Evolutionary conservation across 2,329 filamentous ascomycete genomes (phyloP), one percentile per base, ranked within the genome.

Genomic region (Colletotrichum tropicicola): DNA sequence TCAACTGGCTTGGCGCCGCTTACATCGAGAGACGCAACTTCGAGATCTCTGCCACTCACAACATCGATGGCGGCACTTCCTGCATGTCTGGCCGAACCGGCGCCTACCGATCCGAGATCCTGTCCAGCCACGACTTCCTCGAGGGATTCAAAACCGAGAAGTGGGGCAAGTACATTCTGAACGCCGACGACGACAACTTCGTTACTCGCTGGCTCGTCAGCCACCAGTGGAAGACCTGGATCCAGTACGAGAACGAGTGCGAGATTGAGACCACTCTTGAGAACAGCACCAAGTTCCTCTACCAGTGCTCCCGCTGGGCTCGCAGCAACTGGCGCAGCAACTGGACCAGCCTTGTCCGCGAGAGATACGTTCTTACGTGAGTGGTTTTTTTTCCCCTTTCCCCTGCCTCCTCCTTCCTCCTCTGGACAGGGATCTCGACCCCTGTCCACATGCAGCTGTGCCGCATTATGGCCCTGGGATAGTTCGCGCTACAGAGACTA

Each of bases 241-340:
- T 98, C 78, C 95, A 98, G 81, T 97, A 97, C 80, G 91, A 97
- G 77, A 88, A 87, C 49, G 93, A 97, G 75, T 97, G 93, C 72
- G 92, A 97, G 79, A 91, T 98, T 66, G 90, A 96, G 81, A 98
- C 95, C 25, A 98, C 94, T 3, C 85, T 98, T 41, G 95, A 98
- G 78, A 92, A 95, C 76, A 91, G 94, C 75, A 83, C 86, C 60
- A 97, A 94, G 74, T 98, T 97, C 74, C 83, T 98, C 68, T 95
- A 93, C 75, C 95, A 98, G 79, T 98, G 95, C 79, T 89, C 95
- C 48, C 88, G 95, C 49, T 98, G 95, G 95, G 94, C 96, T 44
- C 90, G 95, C 73, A 98, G 94, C 84, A 98, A 98, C 80, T 98
- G 95, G 95, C 87, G 95, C 75, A 97, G 94, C 83, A 98, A 98